Base-by-base conservation (phyloP, 169 alveolate genomes). In the Eimeria praecox region DNA sequence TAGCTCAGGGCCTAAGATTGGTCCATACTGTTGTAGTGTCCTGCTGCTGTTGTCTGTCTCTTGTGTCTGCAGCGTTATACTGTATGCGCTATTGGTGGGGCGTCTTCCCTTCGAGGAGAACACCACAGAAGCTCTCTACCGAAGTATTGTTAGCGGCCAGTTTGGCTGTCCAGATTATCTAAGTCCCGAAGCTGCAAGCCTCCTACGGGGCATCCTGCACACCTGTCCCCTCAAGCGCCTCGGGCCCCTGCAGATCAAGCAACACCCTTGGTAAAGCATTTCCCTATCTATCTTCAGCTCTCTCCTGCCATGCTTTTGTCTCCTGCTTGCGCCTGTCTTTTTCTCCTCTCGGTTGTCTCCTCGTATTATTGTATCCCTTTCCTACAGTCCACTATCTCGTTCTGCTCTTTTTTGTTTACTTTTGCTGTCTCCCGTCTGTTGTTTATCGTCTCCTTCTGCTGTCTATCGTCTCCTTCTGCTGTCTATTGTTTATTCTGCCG, bases 71-170 rank as follows among this genome's bases (percentile, higher is more conserved):
- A 98, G 99, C 14, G 98, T 98, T 12, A 97, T 98, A 49, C 97
- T 98, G 38, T 98, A 93, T 90, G 99, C 99, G 1, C 96, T 98
- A 96, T 95, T 98, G 27, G 98, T 99, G 78, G 99, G 99, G 5
- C 98, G 97, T 96, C 97, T 98, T 12, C 99, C 99, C 75, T 98
- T 98, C 92, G 99, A 98, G 97, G 99, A 97, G 92, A 97, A 95
- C 71, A 97, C 98, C 62, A 98, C 98, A 0, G 95, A 98, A 5
- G 96, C 91, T 22, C 96, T 98, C 56, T 98, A 98, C 94, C 96
- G 97, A 95, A 97, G 97, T 90, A 98, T 98, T 42, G 78, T 97
- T 75, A 86, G 87, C 40, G 98, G 98, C 38, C 95, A 97, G 56
- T 97, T 96, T 73, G 96, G 96, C 78, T 85, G 96, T 30, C 98